These are phyloP conservation scores for Discostella stelligera DNA, from an alignment of 352 stramenopile species.

Conservation along the genomic window DNA sequence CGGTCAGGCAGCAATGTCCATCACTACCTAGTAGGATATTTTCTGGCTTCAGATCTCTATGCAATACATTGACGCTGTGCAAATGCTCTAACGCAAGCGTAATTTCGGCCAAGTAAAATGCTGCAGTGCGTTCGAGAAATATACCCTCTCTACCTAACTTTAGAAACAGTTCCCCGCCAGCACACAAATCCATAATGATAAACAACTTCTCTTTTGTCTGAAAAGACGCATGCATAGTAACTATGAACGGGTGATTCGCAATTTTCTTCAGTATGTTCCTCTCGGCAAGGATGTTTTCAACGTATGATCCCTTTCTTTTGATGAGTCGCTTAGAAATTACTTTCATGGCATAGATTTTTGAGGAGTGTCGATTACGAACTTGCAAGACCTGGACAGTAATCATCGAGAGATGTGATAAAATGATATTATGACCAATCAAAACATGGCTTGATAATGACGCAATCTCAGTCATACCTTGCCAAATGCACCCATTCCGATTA, in stretches of 20 bases:
- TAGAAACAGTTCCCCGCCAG: conserved; percentile 97
- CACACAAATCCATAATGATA: conserved; percentile 96
- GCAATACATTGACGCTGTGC: conserved; percentile 92
- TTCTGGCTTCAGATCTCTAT: conserved; percentile 94
- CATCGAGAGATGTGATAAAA: neutral
- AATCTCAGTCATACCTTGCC: conserved; percentile 77
- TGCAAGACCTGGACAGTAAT: conserved; percentile 75
- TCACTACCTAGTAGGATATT: conserved; percentile 88
- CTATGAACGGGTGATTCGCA: conserved; percentile 97
- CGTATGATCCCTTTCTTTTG: conserved; percentile 86
- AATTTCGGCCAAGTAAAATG: conserved; percentile 97
- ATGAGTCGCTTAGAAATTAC: conserved; percentile 97
- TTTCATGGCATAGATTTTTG: conserved; percentile 96
- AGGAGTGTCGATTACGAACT: conserved; percentile 85
- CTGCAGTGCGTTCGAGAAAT: conserved; percentile 91
- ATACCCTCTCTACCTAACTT: conserved; percentile 87
- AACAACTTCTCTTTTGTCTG: conserved; percentile 95
- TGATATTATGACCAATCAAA: neutral
- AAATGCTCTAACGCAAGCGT: conserved; percentile 96
- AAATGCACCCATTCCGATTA: conserved; percentile 96
- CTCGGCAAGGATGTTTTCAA: conserved; percentile 96
- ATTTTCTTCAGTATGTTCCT: conserved; percentile 95
- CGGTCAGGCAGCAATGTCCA: conserved; percentile 95
- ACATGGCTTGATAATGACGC: too few species aligned
- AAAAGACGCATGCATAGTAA: conserved; percentile 89